phyloP scores from a whole-genome alignment of 2,329 filamentous ascomycete genomes.

The Stromatinia cepivora region DNA sequence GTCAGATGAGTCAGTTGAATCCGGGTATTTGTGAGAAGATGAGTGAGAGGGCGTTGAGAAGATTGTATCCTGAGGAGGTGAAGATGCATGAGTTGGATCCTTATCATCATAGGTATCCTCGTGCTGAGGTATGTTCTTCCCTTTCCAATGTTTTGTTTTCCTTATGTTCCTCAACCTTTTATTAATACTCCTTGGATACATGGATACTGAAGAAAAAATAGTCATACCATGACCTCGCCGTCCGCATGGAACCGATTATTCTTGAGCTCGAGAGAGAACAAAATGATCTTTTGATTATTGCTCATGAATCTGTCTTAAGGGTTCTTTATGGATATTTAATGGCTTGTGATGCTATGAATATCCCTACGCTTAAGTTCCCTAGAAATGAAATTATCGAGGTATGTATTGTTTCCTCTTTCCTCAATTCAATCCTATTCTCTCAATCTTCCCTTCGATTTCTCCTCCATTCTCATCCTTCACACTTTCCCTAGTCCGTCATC shows the following conservation, averaged over 20 bases:
- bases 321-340: constrained; percentile 97
- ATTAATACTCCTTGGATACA: background rate
- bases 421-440: background rate
- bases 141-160: too few relatives aligned
- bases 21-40: constrained; percentile 95
- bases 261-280: constrained; percentile 95
- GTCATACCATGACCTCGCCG: constrained; percentile 98
- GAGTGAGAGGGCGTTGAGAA: constrained; percentile 76
- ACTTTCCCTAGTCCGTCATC: background rate
- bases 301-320: constrained; percentile 94
- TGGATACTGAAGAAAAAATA: constrained; percentile 43
- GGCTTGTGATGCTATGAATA: constrained; percentile 95
- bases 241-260: constrained; percentile 95
- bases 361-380: constrained; percentile 89
- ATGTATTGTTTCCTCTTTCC: constrained; percentile 29
- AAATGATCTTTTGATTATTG: constrained; percentile 96
- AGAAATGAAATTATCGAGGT: constrained; percentile 96
- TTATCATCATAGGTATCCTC: constrained; percentile 94
- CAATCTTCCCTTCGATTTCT: background rate
- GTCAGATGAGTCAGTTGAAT: constrained; percentile 96
- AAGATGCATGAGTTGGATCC: constrained; percentile 91
- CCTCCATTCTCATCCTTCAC: background rate
- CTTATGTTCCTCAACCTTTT: background rate
- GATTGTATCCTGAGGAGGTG: constrained; percentile 86
- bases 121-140: constrained; percentile 70